Evolutionary conservation across 495 filamentous ascomycete species (phyloP), one percentile per base, ranked within the genome.

Genomic region (Penicillium desertorum): DNA sequence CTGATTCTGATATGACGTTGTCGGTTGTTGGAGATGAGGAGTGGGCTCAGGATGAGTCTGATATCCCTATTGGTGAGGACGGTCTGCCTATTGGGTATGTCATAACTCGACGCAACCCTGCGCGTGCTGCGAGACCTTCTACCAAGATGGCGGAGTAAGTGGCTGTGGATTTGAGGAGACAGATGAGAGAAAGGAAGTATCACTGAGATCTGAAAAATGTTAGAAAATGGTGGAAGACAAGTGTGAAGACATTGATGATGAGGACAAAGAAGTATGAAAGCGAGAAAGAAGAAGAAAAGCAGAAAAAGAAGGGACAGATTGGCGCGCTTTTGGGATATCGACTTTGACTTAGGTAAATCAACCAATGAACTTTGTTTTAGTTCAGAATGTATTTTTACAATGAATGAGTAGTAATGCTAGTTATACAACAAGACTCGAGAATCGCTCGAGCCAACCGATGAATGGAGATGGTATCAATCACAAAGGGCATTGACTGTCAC

Each of bases 401-500:
- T 53, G 27, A 11, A 22, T 41, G 30, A 20, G 16, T 17, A 41
- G 52, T 42, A 43, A 32, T 45, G 22, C 32, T 59, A 62, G 22
- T 59, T 51, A 55, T 62, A 62, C 60, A 62, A 22, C 34, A 27
- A 20, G 48, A 45, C 44, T 44, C 37, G 22, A 46, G 30, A 0
- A 14, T 30, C 39, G 22, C 17, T 56, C 34, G 14, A 48, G 34
- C 37, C 57, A 9, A 48, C 20, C 45, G 42, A 54, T 22, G 65
- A 70, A 70, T 65, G 62, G 67, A 68, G 64, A 67, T 66, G 53
- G 59, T 68, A 68, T 66, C 55, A 54, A 46, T 37, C 22, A 44
- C 56, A 34, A 66, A 55, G 62, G 36, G 53, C 22, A 19, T 20
- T 49, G 22, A 16, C 50, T 14, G 23, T 12, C 23, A n/a, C 19